Evolutionary conservation across 495 filamentous ascomycete species (phyloP).

Genomic region (Aspergillus sparsus): DNA sequence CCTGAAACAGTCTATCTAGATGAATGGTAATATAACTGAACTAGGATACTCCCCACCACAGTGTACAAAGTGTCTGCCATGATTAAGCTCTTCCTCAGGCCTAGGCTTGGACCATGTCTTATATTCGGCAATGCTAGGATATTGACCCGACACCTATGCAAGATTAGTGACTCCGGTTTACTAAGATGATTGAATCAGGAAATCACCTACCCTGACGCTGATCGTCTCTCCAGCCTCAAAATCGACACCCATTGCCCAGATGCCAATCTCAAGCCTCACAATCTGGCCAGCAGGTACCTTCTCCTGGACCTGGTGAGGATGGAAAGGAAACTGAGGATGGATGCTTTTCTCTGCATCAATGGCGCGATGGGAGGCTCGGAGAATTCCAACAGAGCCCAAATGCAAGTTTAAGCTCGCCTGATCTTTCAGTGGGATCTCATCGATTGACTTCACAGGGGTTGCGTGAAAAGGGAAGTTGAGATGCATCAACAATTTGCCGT

Average conservation of each 20-base stretch:
- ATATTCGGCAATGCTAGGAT: constrained; percentile 37
- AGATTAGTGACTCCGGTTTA: not conserved
- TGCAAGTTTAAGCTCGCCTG: constrained; percentile 29
- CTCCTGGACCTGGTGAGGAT: constrained; percentile 36
- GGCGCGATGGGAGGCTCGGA: constrained; percentile 38
- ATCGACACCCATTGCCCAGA: constrained; percentile 39
- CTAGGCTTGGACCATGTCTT: constrained; percentile 34
- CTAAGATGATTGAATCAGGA: not conserved
- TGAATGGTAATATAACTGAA: constrained; percentile 39
- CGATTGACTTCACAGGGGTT: constrained; percentile 31
- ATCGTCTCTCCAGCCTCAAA: constrained; percentile 34
- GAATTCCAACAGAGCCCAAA: constrained; percentile 34
- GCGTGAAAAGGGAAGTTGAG: constrained; percentile 38
- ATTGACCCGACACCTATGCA: constrained; percentile 36
- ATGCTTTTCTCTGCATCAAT: constrained; percentile 28
- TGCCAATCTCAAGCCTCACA: constrained; percentile 36
- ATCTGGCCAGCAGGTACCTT: constrained; percentile 36
- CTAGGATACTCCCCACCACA: constrained; percentile 37
- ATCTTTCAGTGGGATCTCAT: constrained; percentile 35
- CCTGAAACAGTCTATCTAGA: constrained; percentile 10
- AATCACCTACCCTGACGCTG: constrained; percentile 25
- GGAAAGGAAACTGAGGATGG: constrained; percentile 37
- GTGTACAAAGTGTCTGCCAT: constrained; percentile 35
- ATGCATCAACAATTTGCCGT: constrained; percentile 36
- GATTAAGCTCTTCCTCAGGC: constrained; percentile 38